These are phyloP conservation scores for Diplosphaera chodatii DNA, from an alignment of 139 green algal species.

Conservation along the genomic window DNA sequence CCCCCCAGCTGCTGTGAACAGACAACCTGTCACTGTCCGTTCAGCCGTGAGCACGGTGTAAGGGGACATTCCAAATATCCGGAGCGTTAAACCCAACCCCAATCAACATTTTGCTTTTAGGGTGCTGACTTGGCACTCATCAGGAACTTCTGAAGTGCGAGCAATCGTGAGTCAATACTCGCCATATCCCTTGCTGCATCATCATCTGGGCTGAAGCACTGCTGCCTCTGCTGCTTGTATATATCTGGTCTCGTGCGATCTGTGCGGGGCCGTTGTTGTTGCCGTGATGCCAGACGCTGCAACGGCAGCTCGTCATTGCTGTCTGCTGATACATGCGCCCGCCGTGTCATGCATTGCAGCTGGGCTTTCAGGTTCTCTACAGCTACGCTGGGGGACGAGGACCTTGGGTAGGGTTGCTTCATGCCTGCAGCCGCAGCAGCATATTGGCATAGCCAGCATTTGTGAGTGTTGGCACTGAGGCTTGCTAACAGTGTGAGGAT, in stretches of 20 bases:
- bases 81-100: too few relatives aligned
- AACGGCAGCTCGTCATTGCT: too few relatives aligned
- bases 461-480: too few relatives aligned
- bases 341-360: constrained; percentile 33
- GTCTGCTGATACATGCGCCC: too few relatives aligned
- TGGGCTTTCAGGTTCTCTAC: constrained; percentile 67
- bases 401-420: neutral
- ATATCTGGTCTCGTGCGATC: neutral
- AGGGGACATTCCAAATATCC: too few relatives aligned
- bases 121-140: constrained; percentile 42
- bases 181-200: constrained; percentile 61
- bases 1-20: too few relatives aligned
- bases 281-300: too few relatives aligned
- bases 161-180: constrained; percentile 74
- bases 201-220: constrained; percentile 31
- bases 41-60: too few relatives aligned
- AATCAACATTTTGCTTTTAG: too few relatives aligned
- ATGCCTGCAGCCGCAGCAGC: neutral
- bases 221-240: neutral
- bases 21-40: too few relatives aligned
- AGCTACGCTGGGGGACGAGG: constrained; percentile 55
- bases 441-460: too few relatives aligned
- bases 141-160: constrained; percentile 75
- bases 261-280: neutral
- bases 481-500: too few relatives aligned